Evolutionary conservation across 1,284 basidiomycete genomes (phyloP).

Genomic region (Cutaneotrichosporon sp.): DNA sequence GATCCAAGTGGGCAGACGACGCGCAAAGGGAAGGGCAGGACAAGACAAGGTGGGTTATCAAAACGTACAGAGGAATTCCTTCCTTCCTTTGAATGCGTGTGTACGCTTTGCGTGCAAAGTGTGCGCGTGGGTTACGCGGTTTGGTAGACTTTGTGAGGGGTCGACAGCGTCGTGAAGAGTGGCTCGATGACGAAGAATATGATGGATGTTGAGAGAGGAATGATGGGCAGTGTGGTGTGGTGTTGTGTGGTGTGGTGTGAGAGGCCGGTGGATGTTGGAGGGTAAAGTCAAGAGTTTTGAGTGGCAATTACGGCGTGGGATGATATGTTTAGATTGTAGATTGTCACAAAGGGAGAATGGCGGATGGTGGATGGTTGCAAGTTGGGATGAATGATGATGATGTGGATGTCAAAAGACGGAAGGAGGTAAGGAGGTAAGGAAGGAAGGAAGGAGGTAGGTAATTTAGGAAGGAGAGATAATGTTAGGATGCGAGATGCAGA

Average conservation of each 20-base stretch:
- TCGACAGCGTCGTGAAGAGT: background rate
- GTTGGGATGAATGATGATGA: background rate
- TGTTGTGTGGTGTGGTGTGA: too few relatives aligned
- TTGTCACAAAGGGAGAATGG: background rate
- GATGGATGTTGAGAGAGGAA: background rate
- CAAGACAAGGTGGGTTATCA: background rate
- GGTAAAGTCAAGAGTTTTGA: too few relatives aligned
- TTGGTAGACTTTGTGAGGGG: background rate
- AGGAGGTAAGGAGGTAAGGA: background rate
- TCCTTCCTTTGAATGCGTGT: background rate
- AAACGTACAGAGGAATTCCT: background rate
- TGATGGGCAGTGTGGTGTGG: too few relatives aligned
- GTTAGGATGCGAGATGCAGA: background rate
- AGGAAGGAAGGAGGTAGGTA: background rate
- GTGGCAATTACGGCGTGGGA: too few relatives aligned
- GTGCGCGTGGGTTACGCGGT: background rate
- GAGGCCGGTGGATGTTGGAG: too few relatives aligned
- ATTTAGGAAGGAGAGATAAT: background rate
- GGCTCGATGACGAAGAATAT: background rate
- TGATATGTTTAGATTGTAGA: too few relatives aligned
- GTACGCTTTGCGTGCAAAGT: background rate
- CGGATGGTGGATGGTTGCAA: background rate
- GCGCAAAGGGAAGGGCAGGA: background rate
- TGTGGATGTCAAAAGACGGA: background rate
- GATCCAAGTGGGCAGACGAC: conserved; percentile 4